Percentiles rank a stretch among this genome's conserved stretches.
Evolutionary conservation across 805 yeast genomes (phyloP).

Genomic region (Candida cerambycidarum): DNA sequence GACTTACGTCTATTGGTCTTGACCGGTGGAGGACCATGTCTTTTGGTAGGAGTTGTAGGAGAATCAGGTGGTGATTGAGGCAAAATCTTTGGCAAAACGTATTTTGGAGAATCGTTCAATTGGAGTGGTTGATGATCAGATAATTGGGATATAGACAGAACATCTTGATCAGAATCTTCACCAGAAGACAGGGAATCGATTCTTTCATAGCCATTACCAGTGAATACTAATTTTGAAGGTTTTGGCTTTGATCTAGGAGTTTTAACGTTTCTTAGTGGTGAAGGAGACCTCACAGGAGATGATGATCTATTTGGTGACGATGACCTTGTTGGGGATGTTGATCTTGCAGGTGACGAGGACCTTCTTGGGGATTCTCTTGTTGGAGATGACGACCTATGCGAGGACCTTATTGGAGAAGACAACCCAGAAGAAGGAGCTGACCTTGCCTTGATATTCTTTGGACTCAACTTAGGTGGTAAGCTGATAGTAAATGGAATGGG

Average conservation of each 20-base stretch:
- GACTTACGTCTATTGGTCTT: conserved; percentile 25
- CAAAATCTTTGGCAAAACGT: not conserved
- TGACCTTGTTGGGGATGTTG: conserved; percentile 9
- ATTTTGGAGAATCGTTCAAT: not conserved
- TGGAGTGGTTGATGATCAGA: not conserved
- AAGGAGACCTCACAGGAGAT: conserved; percentile 11
- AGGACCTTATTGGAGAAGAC: conserved; percentile 9
- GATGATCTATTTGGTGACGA: conserved; percentile 7
- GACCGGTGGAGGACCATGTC: conserved; percentile 28
- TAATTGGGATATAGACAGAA: not conserved
- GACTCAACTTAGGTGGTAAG: conserved; percentile 41
- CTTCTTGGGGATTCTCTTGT: too few species aligned
- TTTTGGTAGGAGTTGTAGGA: conserved; percentile 9
- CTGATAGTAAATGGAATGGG: conserved; percentile 44
- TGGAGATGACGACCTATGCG: conserved; percentile 11
- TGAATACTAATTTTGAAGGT: conserved; percentile 22
- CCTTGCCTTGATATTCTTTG: conserved; percentile 19
- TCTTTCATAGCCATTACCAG: conserved; percentile 38
- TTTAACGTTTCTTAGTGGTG: conserved; percentile 3
- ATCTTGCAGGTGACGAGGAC: conserved; percentile 9
- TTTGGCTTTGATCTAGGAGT: conserved; percentile 7
- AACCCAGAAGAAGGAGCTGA: conserved; percentile 2
- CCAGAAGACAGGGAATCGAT: conserved; percentile 24
- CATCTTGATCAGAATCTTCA: conserved; percentile 15
- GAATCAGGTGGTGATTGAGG: conserved; percentile 10